Evolutionary conservation across 352 stramenopile species (phyloP).

Genomic region (Pythium dissimile): DNA sequence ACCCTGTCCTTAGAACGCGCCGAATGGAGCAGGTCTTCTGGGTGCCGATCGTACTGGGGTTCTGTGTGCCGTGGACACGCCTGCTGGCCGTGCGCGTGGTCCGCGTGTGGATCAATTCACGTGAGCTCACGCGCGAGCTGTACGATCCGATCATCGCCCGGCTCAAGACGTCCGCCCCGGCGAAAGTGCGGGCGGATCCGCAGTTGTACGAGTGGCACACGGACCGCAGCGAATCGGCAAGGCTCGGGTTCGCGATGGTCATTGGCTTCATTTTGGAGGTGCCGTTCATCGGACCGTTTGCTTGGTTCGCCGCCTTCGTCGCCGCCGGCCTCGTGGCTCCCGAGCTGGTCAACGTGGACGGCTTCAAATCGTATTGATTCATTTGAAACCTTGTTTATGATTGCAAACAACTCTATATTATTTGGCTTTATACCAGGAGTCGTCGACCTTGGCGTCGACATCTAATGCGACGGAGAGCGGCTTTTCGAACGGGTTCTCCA

Average conservation of each 20-base stretch:
- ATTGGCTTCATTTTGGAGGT: conserved; percentile 59
- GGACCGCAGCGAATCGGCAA: conserved; percentile 58
- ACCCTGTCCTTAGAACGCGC: conserved; percentile 35
- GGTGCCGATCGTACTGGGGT: conserved; percentile 53
- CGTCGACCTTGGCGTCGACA: conserved; percentile 93
- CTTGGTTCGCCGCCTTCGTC: conserved; percentile 69
- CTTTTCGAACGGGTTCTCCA: conserved; percentile 97
- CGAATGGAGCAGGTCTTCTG: conserved; percentile 67
- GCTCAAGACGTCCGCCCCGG: conserved; percentile 46
- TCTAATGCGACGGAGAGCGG: conserved; percentile 86
- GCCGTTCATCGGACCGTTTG: conserved; percentile 58
- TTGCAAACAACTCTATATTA: conserved; percentile 2
- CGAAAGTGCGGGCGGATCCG: conserved; percentile 22
- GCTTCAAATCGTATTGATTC: conserved; percentile 73
- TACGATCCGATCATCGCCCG: conserved; percentile 67
- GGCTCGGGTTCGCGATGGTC: conserved; percentile 60
- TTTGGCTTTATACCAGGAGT: conserved; percentile 99
- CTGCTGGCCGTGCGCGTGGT: conserved; percentile 31
- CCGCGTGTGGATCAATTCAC: conserved; percentile 61
- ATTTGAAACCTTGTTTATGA: conserved; percentile 49
- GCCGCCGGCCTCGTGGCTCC: conserved; percentile 55
- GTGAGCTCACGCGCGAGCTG: conserved; percentile 62
- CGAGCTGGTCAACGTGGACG: conserved; percentile 65
- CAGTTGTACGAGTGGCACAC: conserved; percentile 45
- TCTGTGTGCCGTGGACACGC: conserved; percentile 41